Base-by-base conservation (phyloP, 345 rosid genomes). In the Bruguiera parviflora region DNA sequence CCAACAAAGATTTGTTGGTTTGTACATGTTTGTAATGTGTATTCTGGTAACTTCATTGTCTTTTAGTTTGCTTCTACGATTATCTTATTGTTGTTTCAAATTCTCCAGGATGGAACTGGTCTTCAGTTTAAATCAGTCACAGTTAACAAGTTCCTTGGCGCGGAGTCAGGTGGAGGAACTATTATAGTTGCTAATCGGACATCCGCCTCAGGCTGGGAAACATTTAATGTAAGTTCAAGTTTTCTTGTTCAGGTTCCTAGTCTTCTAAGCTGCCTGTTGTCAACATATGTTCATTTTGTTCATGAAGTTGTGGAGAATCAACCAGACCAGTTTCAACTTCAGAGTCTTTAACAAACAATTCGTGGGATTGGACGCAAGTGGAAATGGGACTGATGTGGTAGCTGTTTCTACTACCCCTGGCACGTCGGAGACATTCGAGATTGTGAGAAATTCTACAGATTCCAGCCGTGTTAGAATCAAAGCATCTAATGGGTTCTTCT, bases 1-100 rank as follows among this genome's bases (percentile, higher is more conserved):
- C 84, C 68, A 83, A 86, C 80, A 83, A 77, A 65, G 86, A 88
- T 70, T 83, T 88, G 70, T 70, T 88, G 88, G 92, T 85, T 65
- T n/a, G 47, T 51, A 0, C 13, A 9, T 70, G 6, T 6, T 24
- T 47, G 21, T 63, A 4, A 5, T 19, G 8, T 64, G 29, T 9
- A 24, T 10, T 10, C 24, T 27, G 59, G 3, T 56, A 22, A 10
- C 16, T 22, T 11, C 11, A 13, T 22, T 24, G 25, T n/a, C 15
- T 24, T 22, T 24, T 25, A 56, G 24, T 24, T n/a, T 53, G 3
- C 15, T 24, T 9, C 22, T 24, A 5, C 49, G 49, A 27, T 10
- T 65, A 39, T 22, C 22, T 65, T 64, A 3, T 9, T 22, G 35
- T 25, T 29, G 0, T 24, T 9, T 37, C 32, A 56, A 2, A 20